Conservation (phyloP, 2,329 filamentous ascomycete species). For the Paracorniculantispora psalliotae region DNA sequence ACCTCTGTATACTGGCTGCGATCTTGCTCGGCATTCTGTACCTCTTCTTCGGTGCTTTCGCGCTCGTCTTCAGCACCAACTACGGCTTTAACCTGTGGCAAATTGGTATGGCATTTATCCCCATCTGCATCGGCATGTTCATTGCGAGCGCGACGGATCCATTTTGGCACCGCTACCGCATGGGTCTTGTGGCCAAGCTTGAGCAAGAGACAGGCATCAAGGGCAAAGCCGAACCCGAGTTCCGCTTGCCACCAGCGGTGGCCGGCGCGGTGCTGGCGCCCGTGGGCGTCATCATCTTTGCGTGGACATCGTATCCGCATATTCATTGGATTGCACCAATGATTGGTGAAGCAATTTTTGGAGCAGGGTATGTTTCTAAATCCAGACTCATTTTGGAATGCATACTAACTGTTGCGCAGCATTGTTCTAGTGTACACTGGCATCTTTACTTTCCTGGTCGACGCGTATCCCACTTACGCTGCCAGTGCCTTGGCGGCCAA, state of each 20-base stretch:
- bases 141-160: constrained; percentile 58
- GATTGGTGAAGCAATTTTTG: constrained; percentile 68
- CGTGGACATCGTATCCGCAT: constrained; percentile 70
- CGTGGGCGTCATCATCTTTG: constrained; percentile 81
- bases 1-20: constrained; percentile 76
- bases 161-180: constrained; percentile 59
- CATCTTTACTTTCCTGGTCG: constrained; percentile 80
- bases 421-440: constrained; percentile 75
- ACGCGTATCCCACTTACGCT: constrained; percentile 71
- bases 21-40: constrained; percentile 85
- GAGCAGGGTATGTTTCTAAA: constrained; percentile 53
- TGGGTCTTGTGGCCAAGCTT: constrained; percentile 50
- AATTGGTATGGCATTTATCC: constrained; percentile 72
- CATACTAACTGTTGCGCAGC: constrained; percentile 35
- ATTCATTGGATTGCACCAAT: constrained; percentile 76
- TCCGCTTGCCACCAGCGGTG: constrained; percentile 71
- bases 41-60: constrained; percentile 86
- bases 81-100: constrained; percentile 78
- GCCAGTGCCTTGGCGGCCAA: constrained; percentile 79
- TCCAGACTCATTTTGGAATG: background rate
- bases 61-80: constrained; percentile 68
- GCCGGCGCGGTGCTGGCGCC: constrained; percentile 73
- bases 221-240: constrained; percentile 75
- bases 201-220: constrained; percentile 45
- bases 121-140: constrained; percentile 64